Base-by-base conservation (phyloP, 768 basidiomycete genomes). In the Kockovaella imperatae region DNA sequence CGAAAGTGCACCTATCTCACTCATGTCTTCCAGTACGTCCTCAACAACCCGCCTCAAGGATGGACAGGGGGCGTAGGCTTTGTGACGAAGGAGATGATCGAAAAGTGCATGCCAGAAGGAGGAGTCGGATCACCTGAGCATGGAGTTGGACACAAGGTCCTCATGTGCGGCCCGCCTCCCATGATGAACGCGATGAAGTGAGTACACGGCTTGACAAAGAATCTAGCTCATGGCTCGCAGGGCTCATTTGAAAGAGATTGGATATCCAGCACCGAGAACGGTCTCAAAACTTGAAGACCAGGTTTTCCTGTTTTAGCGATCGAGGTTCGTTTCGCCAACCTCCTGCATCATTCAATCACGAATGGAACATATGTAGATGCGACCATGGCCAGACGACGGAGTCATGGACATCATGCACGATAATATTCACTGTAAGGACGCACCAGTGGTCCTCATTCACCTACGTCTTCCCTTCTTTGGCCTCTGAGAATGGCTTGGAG, bases 51-150 rank as follows among this genome's bases (percentile, higher is more conserved):
- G 2, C 90, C 93, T 4, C 75, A 79, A 23, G 47, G 49, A 20
- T 99, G 95, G 95, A 78, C 75, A 3, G 86, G 86, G 36, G 90
- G 90, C 51, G 80, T 82, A 46, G 95, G 95, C 31, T 99, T 95
- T 62, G 87, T 99, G 46, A 80, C 83, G 60, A 87, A 86, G 73
- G 87, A 89, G 10, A 88, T 95, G 67, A 89, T 99, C 62, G 78
- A 84, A 65, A 74, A 82, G 54, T 76, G 81, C 71, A 76, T 96
- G 72, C 88, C 87, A n/a, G 17, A 45, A 8, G 64, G 57, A 20
- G 68, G 68, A 24, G 58, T 64, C 14, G 66, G 60, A 8, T 56
- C 62, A 3, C 25, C 56, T 2, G 58, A 42, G 8, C 64, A 62
- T 36, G 62, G 65, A 8, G 53, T 56, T 23, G 64, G 64, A 4